Base-by-base conservation (phyloP, 192 early-diverging fungal genomes). In the Dissophora globulifera region DNA sequence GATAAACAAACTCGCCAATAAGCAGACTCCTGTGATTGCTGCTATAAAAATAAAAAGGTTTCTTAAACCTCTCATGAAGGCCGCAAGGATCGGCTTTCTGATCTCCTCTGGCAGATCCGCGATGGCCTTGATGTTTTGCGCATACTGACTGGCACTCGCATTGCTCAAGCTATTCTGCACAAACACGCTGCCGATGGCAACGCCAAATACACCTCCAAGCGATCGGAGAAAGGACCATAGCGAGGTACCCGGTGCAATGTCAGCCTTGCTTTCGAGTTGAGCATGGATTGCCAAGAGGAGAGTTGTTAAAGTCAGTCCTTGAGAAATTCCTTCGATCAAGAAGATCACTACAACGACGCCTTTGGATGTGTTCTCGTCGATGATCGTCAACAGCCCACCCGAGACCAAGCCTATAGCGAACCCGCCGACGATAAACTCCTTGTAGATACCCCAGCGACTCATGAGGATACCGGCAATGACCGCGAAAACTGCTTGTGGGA, bases 391-490 rank as follows among this genome's bases (percentile, higher is more conserved):
- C n/a, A 71, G 53, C 6, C 69, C 69, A 2, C 45, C 23, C 4
- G 35, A 51, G 22, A 62, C 17, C 3, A 51, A 30, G 15, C 58
- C 50, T 6, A 49, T 19, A 5, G 29, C 25, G 22, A 47, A 57
- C 2, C 65, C 65, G 16, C 23, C 20, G 25, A 68, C 27, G 22
- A 49, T 35, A 16, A 68, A 58, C 38, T 58, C 47, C 29, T 56
- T 51, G 38, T 68, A 68, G 12, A 35, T 58, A 53, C 72, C 20
- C 81, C 85, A 29, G 81, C 83, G 78, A 35, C 88, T 82, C 48
- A 85, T 19, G 85, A 83, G 27, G 81, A 59, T 19, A 79, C 95
- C 94, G 23, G 82, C 75, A 17, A 74, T 53, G 26, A 95, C 85
- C 29, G 86, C 80, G 25, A 86, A 56, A 22, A 93, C 16, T 20